A percentile compares a stretch with the other conserved stretches of the same genome.
Conservation (phyloP, 1,284 basidiomycete genomes). For the Vanrija sp. region DNA sequence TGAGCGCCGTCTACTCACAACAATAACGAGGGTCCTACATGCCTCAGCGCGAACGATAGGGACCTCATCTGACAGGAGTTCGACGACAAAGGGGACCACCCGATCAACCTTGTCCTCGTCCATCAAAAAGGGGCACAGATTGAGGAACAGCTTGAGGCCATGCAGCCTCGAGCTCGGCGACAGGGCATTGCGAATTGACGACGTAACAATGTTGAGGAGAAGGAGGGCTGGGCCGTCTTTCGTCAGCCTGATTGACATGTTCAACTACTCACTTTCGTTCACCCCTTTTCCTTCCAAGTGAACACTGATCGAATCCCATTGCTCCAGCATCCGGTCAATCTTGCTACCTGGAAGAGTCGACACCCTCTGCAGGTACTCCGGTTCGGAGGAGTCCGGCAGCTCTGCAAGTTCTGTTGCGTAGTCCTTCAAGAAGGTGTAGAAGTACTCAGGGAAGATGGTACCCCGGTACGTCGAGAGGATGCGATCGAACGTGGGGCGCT, state of each 20-base stretch:
- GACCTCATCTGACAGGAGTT: conserved; percentile 79
- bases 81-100: conserved; percentile 85
- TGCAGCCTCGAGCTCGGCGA: conserved; percentile 82
- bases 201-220: conserved; percentile 76
- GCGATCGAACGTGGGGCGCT: conserved; percentile 76
- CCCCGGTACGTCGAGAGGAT: conserved; percentile 74
- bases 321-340: conserved; percentile 40
- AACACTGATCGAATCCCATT: conserved; percentile 43
- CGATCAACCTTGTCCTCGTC: conserved; percentile 96
- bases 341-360: conserved; percentile 29
- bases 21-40: conserved; percentile 74
- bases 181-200: conserved; percentile 84
- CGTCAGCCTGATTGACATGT: not conserved
- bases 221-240: conserved; percentile 75
- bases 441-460: conserved; percentile 80
- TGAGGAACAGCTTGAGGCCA: conserved; percentile 81
- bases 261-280: conserved; percentile 27
- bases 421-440: conserved; percentile 90
- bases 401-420: conserved; percentile 76
- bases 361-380: conserved; percentile 25
- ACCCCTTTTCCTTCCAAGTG: conserved; percentile 30
- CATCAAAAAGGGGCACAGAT: conserved; percentile 73
- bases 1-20: conserved; percentile 52
- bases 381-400: conserved; percentile 43
- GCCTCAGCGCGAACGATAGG: conserved; percentile 75